These are phyloP conservation scores for Sinapis alba DNA, from an alignment of 441 rosid species.

Conservation along the genomic window DNA sequence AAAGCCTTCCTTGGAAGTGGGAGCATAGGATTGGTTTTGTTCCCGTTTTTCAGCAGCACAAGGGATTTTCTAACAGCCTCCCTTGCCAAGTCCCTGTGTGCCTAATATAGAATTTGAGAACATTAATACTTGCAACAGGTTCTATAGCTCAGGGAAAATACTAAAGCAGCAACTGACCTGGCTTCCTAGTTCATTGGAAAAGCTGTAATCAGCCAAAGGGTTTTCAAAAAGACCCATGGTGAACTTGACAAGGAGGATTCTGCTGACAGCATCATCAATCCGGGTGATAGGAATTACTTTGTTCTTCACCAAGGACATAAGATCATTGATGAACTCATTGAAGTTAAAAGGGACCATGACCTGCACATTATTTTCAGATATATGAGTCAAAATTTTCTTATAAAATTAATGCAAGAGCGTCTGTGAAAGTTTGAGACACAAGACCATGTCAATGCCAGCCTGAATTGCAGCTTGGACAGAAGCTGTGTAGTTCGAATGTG, in stretches of 20 bases:
- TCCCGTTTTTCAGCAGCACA: slow-evolving; percentile 69
- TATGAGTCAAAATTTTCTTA: neutral
- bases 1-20: slow-evolving; percentile 63
- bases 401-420: slow-evolving; percentile 11
- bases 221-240: slow-evolving; percentile 80
- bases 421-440: slow-evolving; percentile 23
- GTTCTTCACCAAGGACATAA: slow-evolving; percentile 58
- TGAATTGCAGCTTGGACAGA: slow-evolving; percentile 64
- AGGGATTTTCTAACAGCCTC: slow-evolving; percentile 76
- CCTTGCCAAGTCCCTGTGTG: neutral
- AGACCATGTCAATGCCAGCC: slow-evolving; percentile 82
- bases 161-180: slow-evolving; percentile 47
- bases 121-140: neutral
- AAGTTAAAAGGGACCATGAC: slow-evolving; percentile 75
- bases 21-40: slow-evolving; percentile 52
- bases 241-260: slow-evolving; percentile 77
- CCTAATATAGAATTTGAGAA: slow-evolving; percentile 16
- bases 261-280: slow-evolving; percentile 77
- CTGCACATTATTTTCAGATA: slow-evolving; percentile 42
- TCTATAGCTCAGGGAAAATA: neutral
- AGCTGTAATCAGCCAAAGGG: slow-evolving; percentile 71
- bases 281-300: slow-evolving; percentile 62
- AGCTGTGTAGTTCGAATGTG: slow-evolving; percentile 59
- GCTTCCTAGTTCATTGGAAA: slow-evolving; percentile 70
- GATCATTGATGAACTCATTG: slow-evolving; percentile 65